phyloP scores from a whole-genome alignment of 345 rosid genomes.

The Bretschneidera sinensis region DNA sequence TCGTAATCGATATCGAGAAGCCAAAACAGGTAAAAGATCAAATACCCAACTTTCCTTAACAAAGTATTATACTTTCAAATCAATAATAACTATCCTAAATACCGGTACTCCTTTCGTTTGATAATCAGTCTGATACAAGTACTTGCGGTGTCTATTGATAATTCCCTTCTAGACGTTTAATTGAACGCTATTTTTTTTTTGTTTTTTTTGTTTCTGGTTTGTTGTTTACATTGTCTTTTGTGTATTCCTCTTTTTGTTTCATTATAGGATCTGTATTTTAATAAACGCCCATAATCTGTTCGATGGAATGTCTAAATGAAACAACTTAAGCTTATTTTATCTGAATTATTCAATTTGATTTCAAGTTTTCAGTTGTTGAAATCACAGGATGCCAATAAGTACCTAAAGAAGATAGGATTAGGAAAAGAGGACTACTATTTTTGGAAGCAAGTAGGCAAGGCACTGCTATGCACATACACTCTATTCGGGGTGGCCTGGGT shows the following conservation, averaged over 20 bases:
- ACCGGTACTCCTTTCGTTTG: too few relatives aligned
- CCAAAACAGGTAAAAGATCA: slow-evolving; percentile 47
- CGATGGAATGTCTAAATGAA: slow-evolving; percentile 20
- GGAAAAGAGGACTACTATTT: slow-evolving; percentile 63
- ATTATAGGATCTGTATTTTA: slow-evolving; percentile 3
- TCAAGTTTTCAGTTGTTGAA: slow-evolving; percentile 53
- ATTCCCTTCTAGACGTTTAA: too few relatives aligned
- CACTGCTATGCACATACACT: slow-evolving; percentile 67
- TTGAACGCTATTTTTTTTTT: background rate
- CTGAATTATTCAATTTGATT: background rate
- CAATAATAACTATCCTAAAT: too few relatives aligned
- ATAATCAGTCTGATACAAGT: too few relatives aligned
- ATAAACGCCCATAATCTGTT: slow-evolving; percentile 14
- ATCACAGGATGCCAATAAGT: slow-evolving; percentile 46
- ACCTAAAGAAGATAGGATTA: slow-evolving; percentile 61
- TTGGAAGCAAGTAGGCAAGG: slow-evolving; percentile 84
- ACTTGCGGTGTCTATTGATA: too few relatives aligned
- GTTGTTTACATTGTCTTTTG: background rate
- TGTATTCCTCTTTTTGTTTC: background rate
- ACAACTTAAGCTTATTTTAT: slow-evolving; percentile 3
- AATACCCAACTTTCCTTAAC: too few relatives aligned
- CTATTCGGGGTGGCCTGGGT: slow-evolving; percentile 64
- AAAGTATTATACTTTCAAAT: too few relatives aligned
- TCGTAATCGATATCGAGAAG: slow-evolving; percentile 48
- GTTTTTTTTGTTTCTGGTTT: slow-evolving; percentile 4